phyloP scores from a whole-genome alignment of 345 rosid genomes.

The Populus nigra region DNA sequence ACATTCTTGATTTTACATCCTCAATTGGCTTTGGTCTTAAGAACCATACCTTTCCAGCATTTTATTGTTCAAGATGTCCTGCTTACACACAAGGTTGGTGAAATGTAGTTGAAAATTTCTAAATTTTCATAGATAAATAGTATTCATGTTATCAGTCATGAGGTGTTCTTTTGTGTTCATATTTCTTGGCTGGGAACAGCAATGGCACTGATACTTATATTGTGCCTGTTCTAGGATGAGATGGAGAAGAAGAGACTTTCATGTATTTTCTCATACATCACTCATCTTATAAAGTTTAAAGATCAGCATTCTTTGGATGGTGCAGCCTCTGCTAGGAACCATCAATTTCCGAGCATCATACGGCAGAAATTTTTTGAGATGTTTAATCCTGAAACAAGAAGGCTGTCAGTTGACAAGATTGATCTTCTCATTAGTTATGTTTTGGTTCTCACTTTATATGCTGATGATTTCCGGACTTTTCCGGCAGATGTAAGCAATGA shows the following conservation, averaged over 20 bases:
- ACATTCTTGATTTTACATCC: not conserved
- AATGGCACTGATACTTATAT: not conserved
- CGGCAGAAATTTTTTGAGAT: slow-evolving; percentile 43
- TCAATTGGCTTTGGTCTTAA: not conserved
- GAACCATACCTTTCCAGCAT: not conserved
- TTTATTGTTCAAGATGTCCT: not conserved
- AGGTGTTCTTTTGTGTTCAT: not conserved
- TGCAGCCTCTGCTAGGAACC: slow-evolving; percentile 51
- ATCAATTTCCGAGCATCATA: slow-evolving; percentile 53
- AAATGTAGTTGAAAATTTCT: not conserved
- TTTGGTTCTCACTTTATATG: slow-evolving; percentile 70
- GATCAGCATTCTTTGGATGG: slow-evolving; percentile 56
- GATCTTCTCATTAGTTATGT: slow-evolving; percentile 75
- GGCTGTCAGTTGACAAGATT: slow-evolving; percentile 45
- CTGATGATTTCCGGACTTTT: slow-evolving; percentile 59
- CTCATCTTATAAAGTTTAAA: slow-evolving; percentile 79
- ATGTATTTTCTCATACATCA: slow-evolving; percentile 50
- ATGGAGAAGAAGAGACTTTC: slow-evolving; percentile 42
- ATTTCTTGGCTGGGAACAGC: not conserved
- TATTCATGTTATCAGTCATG: not conserved
- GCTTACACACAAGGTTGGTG: not conserved
- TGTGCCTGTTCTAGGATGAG: slow-evolving; percentile 49
- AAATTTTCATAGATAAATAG: not conserved
- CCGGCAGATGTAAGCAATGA: slow-evolving; percentile 71
- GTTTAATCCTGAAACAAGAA: slow-evolving; percentile 47